These are phyloP conservation scores for Stachybotrys chartarum DNA, from an alignment of 2,329 filamentous ascomycete genomes.

Conservation along the genomic window DNA sequence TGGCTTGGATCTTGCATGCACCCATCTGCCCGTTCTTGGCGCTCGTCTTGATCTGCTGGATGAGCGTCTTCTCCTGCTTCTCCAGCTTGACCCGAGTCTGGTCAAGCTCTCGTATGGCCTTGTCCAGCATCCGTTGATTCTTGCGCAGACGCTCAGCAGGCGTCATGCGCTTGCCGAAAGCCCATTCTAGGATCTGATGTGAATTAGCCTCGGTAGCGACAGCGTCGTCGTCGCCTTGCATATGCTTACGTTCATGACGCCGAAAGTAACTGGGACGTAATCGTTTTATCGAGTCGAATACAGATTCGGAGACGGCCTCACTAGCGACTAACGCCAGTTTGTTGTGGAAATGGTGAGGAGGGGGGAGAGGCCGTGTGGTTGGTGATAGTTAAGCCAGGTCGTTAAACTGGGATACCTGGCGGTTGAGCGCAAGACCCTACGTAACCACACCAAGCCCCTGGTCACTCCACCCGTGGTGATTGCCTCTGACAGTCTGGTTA, in stretches of 20 bases:
- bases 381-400: neutral
- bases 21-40: slow-evolving; percentile 98
- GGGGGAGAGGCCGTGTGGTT: neutral
- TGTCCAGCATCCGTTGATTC: slow-evolving; percentile 94
- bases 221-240: slow-evolving; percentile 1
- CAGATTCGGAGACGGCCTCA: too few species aligned
- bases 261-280: neutral
- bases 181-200: slow-evolving; percentile 88
- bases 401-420: neutral
- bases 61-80: slow-evolving; percentile 96
- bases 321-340: too few species aligned
- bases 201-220: slow-evolving; percentile 10
- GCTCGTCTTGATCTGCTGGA: slow-evolving; percentile 94
- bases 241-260: slow-evolving; percentile 49
- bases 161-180: slow-evolving; percentile 98
- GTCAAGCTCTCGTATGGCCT: slow-evolving; percentile 93
- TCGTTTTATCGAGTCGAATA: neutral
- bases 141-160: slow-evolving; percentile 84
- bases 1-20: slow-evolving; percentile 97
- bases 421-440: neutral
- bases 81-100: slow-evolving; percentile 92
- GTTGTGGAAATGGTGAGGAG: neutral
- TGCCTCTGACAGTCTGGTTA: neutral
- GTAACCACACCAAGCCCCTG: neutral
- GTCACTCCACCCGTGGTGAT: neutral